Percentiles rank a stretch among this genome's conserved stretches.
Conservation (phyloP, 139 green algal species). For the Tetradesmus obliquus region DNA sequence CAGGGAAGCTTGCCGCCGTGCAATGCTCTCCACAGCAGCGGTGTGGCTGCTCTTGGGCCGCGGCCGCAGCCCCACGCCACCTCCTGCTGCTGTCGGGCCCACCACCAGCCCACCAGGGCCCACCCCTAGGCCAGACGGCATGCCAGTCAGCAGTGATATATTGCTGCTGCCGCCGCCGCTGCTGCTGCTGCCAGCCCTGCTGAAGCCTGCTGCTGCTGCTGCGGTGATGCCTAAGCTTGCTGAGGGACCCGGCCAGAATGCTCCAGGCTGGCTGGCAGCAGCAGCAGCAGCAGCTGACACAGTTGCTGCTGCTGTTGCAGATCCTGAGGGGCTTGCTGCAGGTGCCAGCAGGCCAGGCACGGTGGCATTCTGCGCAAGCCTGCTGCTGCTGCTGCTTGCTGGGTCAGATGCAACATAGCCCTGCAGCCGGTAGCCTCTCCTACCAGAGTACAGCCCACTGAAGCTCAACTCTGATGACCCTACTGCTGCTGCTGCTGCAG, state of each 20-base stretch:
- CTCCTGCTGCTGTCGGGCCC: slow-evolving; percentile 6
- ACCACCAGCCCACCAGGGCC: neutral
- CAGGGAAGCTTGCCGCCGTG: neutral
- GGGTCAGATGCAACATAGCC: neutral
- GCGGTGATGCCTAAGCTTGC: neutral
- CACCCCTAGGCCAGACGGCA: neutral
- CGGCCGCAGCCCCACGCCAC: slow-evolving; percentile 34
- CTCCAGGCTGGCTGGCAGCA: neutral
- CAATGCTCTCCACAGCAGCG: slow-evolving; percentile 32
- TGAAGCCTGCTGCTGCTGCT: neutral
- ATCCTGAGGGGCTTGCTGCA: neutral
- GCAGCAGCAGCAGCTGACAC: neutral
- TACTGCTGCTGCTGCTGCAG: slow-evolving; percentile 1
- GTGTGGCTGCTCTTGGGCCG: slow-evolving; percentile 40
- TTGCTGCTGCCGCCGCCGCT: neutral
- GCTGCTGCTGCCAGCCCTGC: slow-evolving; percentile 12
- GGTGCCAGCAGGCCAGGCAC: neutral
- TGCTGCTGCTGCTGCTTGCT: slow-evolving; percentile 3
- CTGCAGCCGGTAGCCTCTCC: slow-evolving; percentile 3
- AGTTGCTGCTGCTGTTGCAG: neutral
- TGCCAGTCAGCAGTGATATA: slow-evolving; percentile 6
- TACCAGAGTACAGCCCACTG: neutral
- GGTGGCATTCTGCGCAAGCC: slow-evolving; percentile 2
- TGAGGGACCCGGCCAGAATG: neutral
- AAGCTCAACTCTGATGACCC: neutral